Evolutionary conservation across 1,284 basidiomycete species (phyloP).

Genomic region (Rhodotorula sp.): DNA sequence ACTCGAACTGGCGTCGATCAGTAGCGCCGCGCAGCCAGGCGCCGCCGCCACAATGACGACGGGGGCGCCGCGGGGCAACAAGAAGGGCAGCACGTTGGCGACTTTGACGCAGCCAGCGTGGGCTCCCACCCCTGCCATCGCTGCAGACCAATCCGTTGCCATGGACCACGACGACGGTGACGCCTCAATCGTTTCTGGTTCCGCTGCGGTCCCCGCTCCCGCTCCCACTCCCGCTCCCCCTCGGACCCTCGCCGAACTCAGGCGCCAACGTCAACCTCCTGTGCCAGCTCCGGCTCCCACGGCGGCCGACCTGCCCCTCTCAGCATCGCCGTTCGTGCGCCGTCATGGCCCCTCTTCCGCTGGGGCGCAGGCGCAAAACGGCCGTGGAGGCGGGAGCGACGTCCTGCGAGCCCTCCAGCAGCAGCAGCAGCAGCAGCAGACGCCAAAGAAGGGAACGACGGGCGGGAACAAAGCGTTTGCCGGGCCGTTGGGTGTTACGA

Average conservation of each 20-base stretch:
- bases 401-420: neutral
- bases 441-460: neutral
- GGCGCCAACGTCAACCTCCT: constrained; percentile 9
- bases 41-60: neutral
- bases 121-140: constrained; percentile 17
- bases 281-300: constrained; percentile 10
- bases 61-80: neutral
- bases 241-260: constrained; percentile 25
- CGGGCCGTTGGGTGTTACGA: neutral
- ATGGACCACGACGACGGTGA: no score
- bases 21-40: no score
- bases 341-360: neutral
- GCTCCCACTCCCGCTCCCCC: neutral
- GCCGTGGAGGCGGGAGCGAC: neutral
- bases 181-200: no score
- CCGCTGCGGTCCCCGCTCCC: no score
- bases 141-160: no score
- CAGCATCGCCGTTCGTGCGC: neutral
- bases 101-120: constrained; percentile 37
- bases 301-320: constrained; percentile 29
- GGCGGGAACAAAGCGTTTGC: neutral
- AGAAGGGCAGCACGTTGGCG: neutral
- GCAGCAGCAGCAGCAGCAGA: neutral
- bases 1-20: constrained; percentile 21
- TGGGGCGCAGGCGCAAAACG: neutral